phyloP scores from a whole-genome alignment of 768 basidiomycete species.

The Psilocybe cubensis region DNA sequence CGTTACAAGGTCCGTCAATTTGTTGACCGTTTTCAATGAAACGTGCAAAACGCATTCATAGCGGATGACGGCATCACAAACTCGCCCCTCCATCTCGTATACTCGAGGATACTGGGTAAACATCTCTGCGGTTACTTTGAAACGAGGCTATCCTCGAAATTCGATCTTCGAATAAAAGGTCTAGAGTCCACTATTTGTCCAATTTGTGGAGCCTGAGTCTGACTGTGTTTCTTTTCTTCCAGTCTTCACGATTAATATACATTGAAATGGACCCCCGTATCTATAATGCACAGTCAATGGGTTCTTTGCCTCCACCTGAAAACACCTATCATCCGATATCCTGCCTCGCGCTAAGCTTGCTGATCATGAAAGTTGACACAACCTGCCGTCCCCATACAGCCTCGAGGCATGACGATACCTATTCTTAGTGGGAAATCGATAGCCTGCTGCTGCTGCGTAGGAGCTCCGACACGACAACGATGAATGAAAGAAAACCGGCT shows the following conservation, averaged over 20 bases:
- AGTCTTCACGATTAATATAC: neutral
- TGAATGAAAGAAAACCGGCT: constrained; percentile 2
- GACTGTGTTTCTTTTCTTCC: no score
- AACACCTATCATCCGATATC: constrained; percentile 1
- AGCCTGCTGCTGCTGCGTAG: constrained; percentile 2
- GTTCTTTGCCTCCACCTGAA: neutral
- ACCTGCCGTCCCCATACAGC: constrained; percentile 12
- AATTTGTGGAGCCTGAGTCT: no score
- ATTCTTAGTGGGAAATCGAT: neutral
- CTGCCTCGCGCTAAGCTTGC: constrained; percentile 6
- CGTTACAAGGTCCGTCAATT: neutral
- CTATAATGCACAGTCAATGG: neutral
- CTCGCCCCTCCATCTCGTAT: neutral
- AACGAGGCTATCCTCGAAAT: no score
- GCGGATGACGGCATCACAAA: neutral
- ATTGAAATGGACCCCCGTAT: neutral
- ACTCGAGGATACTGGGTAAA: neutral
- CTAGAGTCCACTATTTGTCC: no score
- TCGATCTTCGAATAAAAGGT: no score
- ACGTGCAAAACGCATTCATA: neutral
- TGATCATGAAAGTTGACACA: constrained; percentile 12
- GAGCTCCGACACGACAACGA: neutral
- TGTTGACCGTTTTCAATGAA: neutral
- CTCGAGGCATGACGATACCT: constrained; percentile 8
- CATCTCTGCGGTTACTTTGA: no score